Evolutionary conservation across 306 rosid genomes (phyloP).

Genomic region (Pterocarpus macrocarpus): DNA sequence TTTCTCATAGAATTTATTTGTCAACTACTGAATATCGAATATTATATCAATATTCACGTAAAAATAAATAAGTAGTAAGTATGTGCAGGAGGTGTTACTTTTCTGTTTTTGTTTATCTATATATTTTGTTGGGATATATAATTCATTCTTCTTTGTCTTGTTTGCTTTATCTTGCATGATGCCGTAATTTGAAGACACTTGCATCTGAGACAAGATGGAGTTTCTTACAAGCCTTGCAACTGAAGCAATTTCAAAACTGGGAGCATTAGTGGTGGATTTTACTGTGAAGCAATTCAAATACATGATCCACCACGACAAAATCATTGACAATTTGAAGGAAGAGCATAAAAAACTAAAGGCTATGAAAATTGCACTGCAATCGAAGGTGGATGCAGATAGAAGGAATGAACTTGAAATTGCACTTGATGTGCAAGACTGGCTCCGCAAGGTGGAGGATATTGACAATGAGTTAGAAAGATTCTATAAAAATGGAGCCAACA

Average conservation of each 20-base stretch:
- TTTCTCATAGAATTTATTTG: too few relatives aligned
- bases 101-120: too few relatives aligned
- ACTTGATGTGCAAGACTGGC: not conserved
- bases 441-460: not conserved
- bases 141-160: too few relatives aligned
- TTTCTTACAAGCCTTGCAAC: not conserved
- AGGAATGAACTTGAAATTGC: not conserved
- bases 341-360: not conserved
- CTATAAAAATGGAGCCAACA: not conserved
- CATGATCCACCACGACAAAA: not conserved
- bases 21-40: too few relatives aligned
- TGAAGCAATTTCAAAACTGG: not conserved
- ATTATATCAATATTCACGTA: too few relatives aligned
- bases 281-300: not conserved
- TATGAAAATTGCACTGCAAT: not conserved
- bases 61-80: too few relatives aligned
- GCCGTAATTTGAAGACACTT: too few relatives aligned
- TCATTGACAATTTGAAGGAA: not conserved
- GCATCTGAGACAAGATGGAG: slow-evolving; percentile 1
- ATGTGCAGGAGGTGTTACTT: too few relatives aligned
- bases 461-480: not conserved
- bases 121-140: too few relatives aligned
- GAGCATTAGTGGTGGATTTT: not conserved
- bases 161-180: too few relatives aligned
- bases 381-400: not conserved